Evolutionary conservation across 805 yeast genomes (phyloP), one percentile per base, ranked within the genome.

Genomic region (Wickerhamiella spandovensis): DNA sequence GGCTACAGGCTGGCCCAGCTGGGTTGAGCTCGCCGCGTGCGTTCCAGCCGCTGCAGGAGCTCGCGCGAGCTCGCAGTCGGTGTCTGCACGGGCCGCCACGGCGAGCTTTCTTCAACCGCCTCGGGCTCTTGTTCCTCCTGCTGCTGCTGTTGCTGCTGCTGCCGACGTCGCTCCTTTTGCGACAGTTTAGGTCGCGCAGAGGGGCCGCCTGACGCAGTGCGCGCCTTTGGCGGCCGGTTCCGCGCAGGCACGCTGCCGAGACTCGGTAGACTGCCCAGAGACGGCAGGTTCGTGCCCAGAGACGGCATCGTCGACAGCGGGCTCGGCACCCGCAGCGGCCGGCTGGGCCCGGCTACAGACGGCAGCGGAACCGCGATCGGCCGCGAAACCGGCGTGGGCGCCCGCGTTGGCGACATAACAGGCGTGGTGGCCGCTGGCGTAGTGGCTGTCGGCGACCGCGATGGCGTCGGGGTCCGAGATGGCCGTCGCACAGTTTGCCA

Each of bases 11-110:
- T 17, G 20, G 39, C 39, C 39, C 39, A 35, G 17, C 39, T 17
- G 20, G 39, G 17, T 13, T 35, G 39, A 20, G 39, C 39, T 9
- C 39, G 39, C 20, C 39, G 39, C 3, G 39, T 28, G 5, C 22
- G 25, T 12, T 50, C 51, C 10, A 54, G 47, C 10, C 37, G 50
- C 37, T 52, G 49, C 9, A 54, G 35, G 12, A 52, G 45, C 2
- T 49, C 43, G 22, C 44, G 52, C 17, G 58, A 48, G 7, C 56
- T 50, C 18, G 43, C 50, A 3, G 28, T 50, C 6, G 23, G 48
- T 15, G 32, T 28, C 8, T 49, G 44, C 9, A 53, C 53, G 20
- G 47, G 51, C 46, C 49, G 51, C 59, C 59, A 56, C 15, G 56
- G 57, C n/a, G 55, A 52, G 2, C 20, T 25, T 15, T 17, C 20